Conservation (phyloP, 441 rosid species). For the Viola pubescens region DNA sequence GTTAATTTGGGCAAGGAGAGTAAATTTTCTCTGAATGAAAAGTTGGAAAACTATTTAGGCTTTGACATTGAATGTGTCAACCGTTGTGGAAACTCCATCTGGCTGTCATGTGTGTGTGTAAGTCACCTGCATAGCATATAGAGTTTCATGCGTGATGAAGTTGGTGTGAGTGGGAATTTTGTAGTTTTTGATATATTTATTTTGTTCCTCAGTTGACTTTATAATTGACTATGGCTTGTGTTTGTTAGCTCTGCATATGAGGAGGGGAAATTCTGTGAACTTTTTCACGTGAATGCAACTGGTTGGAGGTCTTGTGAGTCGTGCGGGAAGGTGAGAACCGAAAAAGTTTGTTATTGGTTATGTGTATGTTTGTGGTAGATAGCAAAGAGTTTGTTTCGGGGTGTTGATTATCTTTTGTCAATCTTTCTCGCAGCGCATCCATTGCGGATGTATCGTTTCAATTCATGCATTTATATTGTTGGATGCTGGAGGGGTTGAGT, state of each 20-base stretch:
- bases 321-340: slow-evolving; percentile 72
- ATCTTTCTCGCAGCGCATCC: slow-evolving; percentile 58
- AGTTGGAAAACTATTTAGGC: not conserved
- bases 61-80: slow-evolving; percentile 1
- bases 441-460: slow-evolving; percentile 96
- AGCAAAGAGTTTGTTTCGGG: slow-evolving; percentile 13
- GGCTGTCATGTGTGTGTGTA: too few relatives aligned
- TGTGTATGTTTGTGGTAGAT: slow-evolving; percentile 12
- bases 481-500: slow-evolving; percentile 95
- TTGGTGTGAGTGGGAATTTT: not conserved
- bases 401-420: slow-evolving; percentile 18
- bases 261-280: slow-evolving; percentile 76
- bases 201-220: not conserved
- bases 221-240: slow-evolving; percentile 14
- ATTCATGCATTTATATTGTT: slow-evolving; percentile 43
- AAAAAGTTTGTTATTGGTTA: slow-evolving; percentile 12
- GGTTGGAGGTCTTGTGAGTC: slow-evolving; percentile 95
- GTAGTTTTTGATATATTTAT: not conserved
- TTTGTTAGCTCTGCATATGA: slow-evolving; percentile 62
- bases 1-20: not conserved
- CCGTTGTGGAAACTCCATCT: not conserved
- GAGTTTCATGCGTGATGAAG: not conserved
- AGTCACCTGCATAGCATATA: not conserved
- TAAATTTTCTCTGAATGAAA: not conserved
- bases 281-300: slow-evolving; percentile 56